These are phyloP conservation scores for Panicum miliaceum DNA, from an alignment of 176 grass and related monocot genomes.

Conservation along the genomic window DNA sequence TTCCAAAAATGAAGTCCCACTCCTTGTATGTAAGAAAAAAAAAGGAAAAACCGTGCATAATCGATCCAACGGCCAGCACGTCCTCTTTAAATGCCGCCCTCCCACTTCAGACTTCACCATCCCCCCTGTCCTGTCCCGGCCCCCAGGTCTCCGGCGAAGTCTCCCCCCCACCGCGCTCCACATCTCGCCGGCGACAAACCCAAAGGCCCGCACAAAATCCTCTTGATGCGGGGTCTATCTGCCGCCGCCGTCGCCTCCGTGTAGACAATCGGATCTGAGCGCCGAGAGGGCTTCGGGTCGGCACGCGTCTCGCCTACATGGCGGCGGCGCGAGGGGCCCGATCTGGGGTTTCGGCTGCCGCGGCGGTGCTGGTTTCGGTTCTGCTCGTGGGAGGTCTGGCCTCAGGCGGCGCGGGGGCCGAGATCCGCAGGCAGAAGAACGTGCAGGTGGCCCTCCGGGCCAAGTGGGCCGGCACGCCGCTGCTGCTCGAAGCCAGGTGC, in stretches of 20 bases:
- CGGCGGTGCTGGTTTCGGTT: slow-evolving; percentile 15
- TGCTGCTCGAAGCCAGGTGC: slow-evolving; percentile 89
- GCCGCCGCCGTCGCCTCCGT: not conserved
- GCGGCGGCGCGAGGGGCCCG: slow-evolving; percentile 33
- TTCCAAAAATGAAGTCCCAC: no score
- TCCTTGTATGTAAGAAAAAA: no score
- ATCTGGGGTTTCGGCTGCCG: slow-evolving; percentile 40
- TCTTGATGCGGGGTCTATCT: slow-evolving; percentile 39
- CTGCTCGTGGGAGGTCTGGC: slow-evolving; percentile 44
- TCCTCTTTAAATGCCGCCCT: not conserved
- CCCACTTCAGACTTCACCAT: not conserved
- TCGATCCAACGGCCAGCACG: slow-evolving; percentile 20
- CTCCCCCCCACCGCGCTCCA: slow-evolving; percentile 39
- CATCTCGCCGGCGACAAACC: slow-evolving; percentile 47
- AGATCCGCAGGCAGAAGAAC: slow-evolving; percentile 80
- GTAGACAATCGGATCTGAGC: slow-evolving; percentile 40
- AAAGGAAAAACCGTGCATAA: not conserved
- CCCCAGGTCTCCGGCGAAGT: slow-evolving; percentile 48
- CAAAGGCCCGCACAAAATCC: slow-evolving; percentile 8
- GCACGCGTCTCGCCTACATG: slow-evolving; percentile 35
- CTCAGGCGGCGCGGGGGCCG: slow-evolving; percentile 21
- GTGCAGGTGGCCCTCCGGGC: slow-evolving; percentile 87
- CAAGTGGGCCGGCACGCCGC: slow-evolving; percentile 85
- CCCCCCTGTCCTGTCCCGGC: not conserved
- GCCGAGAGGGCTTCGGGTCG: slow-evolving; percentile 10